phyloP scores from a whole-genome alignment of 139 green algal species.

The Closterium sp. region DNA sequence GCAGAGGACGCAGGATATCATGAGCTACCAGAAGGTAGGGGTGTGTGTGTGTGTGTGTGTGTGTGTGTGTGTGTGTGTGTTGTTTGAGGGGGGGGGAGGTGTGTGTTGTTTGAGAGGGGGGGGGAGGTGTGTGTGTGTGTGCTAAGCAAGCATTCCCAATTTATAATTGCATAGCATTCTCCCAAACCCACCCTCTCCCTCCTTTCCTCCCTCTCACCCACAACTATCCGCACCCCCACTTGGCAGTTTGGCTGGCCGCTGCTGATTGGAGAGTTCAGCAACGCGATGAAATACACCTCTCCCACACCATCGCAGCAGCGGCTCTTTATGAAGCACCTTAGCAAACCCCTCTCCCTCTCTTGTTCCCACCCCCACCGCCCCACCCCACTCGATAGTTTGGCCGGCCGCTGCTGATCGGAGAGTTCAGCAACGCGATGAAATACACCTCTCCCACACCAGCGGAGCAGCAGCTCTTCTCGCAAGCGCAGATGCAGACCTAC shows the following conservation, averaged over 20 bases:
- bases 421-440: conserved; percentile 22
- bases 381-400: neutral
- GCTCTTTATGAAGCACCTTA: too few relatives aligned
- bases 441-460: neutral
- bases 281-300: neutral
- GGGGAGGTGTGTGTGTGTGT: neutral
- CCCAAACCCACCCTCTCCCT: too few relatives aligned
- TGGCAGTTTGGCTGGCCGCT: neutral
- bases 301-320: neutral
- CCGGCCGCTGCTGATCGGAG: conserved; percentile 14
- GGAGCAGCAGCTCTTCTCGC: neutral
- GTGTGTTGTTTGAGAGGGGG: neutral
- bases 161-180: too few relatives aligned
- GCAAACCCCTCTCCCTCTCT: neutral
- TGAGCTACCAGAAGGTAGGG: neutral
- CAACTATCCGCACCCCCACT: too few relatives aligned
- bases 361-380: neutral
- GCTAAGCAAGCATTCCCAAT: too few relatives aligned
- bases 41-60: neutral
- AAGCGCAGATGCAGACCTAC: neutral
- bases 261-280: conserved; percentile 28
- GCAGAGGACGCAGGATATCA: neutral
- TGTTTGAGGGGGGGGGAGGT: neutral
- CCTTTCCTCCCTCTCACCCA: too few relatives aligned
- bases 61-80: neutral